Base-by-base conservation (phyloP, 306 rosid species). In the Herpetospermum pedunculosum region DNA sequence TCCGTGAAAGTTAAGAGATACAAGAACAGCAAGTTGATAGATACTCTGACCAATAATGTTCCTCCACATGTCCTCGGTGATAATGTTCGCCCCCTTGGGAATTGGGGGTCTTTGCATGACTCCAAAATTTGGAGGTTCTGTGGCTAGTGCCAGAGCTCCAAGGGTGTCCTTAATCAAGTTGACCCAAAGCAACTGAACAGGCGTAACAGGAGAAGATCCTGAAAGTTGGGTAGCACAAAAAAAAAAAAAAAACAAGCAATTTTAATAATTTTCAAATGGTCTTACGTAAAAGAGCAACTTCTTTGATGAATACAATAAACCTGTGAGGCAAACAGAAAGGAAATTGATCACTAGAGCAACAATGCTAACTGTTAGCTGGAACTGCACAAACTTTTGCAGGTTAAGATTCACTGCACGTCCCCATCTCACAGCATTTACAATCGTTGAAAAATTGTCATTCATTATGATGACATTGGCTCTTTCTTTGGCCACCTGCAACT, bases 131-230 rank as follows among this genome's bases (percentile, higher is more conserved):
- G 97, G 99, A 81, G 99, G 97, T 77, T 94, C 99, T 26, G 99
- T 94, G 41, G 99, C 99, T 65, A 94, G 85, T 52, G 99, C 99
- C 81, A 94, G 76, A 34, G 99, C 99, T 47, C 99, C 99, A 55
- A 94, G 90, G 47, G 99, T 91, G 88, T 94, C 99, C 99, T 91
- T 94, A 69, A 94, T 94, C 92, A 94, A 85, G 88, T 94, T 94
- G 30, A 91, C 99, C 99, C 99, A 94, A 52, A 94, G 96, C 84
- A 94, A 65, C 76, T 94, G 99, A 59, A 94, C 99, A 40, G 95
- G 96, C 18, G 99, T 94, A 75, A 94, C 88, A 43, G 99, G 99
- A 76, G 97, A 91, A 80, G 97, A 88, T 65, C 99, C 99, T 94
- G 86, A 82, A 83, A n/a, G n/a, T n/a, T n/a, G n/a, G n/a, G n/a